These are phyloP conservation scores for Exidia glandulosa DNA, from an alignment of 768 basidiomycete species.

Conservation along the genomic window DNA sequence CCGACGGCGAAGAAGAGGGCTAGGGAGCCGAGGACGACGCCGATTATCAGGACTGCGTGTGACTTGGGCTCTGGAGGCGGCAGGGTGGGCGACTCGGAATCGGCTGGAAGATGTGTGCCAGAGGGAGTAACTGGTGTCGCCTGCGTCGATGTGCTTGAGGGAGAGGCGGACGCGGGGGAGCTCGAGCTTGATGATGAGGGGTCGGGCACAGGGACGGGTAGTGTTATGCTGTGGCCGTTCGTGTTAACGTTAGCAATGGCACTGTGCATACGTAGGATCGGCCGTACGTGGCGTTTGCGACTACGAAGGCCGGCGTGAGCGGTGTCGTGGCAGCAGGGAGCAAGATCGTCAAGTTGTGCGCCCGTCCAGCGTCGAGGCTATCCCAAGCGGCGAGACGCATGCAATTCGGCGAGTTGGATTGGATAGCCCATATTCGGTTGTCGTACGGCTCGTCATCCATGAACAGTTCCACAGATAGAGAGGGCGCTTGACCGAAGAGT, in stretches of 20 bases:
- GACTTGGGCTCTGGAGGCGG: not conserved
- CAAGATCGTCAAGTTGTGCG: not conserved
- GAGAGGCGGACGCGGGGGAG: not conserved
- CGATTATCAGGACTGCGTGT: not conserved
- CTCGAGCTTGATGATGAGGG: not conserved
- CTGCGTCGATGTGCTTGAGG: not conserved
- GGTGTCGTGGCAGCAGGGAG: not conserved
- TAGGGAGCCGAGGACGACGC: not conserved
- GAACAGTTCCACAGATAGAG: not conserved
- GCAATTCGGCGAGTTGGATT: no score
- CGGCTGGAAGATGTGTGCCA: not conserved
- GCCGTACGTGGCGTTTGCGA: not conserved
- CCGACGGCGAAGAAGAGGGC: not conserved
- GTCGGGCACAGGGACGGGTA: not conserved
- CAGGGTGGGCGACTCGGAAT: not conserved
- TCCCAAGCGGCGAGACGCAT: no score
- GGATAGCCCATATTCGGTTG: no score
- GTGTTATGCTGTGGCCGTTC: not conserved
- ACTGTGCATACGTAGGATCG: not conserved
- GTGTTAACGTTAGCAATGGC: not conserved
- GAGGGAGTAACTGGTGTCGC: not conserved
- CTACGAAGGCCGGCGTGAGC: not conserved
- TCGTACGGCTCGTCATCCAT: not conserved
- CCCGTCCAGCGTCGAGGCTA: not conserved
- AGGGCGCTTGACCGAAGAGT: not conserved